Evolutionary conservation across 352 stramenopile genomes (phyloP).

Genomic region (Phytophthora sojae): DNA sequence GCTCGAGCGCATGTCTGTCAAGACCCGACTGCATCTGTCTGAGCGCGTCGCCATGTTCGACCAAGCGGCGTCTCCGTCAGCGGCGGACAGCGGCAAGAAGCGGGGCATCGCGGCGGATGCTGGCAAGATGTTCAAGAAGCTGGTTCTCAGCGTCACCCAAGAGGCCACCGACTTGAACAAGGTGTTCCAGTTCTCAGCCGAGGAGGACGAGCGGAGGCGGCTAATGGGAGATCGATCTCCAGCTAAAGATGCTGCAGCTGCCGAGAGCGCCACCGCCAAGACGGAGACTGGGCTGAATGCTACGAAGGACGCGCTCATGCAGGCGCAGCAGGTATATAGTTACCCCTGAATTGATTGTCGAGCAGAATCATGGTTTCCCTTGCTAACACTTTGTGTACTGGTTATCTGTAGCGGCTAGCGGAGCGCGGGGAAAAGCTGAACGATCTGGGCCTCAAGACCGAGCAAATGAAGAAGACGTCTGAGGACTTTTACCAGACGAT

Average conservation of each 20-base stretch:
- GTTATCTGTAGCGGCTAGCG: slow-evolving; percentile 58
- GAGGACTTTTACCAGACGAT: slow-evolving; percentile 88
- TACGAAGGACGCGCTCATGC: slow-evolving; percentile 72
- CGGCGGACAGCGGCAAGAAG: slow-evolving; percentile 45
- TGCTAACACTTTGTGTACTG: slow-evolving; percentile 3
- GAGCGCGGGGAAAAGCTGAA: slow-evolving; percentile 82
- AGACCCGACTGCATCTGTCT: slow-evolving; percentile 52
- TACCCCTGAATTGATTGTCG: too few species aligned
- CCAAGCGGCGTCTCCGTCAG: slow-evolving; percentile 28
- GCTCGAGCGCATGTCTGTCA: slow-evolving; percentile 60
- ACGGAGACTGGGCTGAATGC: slow-evolving; percentile 41
- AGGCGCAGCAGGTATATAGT: slow-evolving; percentile 66
- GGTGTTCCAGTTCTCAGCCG: slow-evolving; percentile 75
- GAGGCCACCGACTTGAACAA: slow-evolving; percentile 78
- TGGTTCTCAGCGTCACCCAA: slow-evolving; percentile 68
- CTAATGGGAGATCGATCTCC: slow-evolving; percentile 61
- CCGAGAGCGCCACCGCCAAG: slow-evolving; percentile 32
- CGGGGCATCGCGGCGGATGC: slow-evolving; percentile 58
- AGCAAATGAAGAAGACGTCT: slow-evolving; percentile 85
- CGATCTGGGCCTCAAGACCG: slow-evolving; percentile 79
- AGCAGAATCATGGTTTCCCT: too few species aligned
- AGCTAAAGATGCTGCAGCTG: slow-evolving; percentile 20
- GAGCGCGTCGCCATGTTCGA: slow-evolving; percentile 49
- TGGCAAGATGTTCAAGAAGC: slow-evolving; percentile 77
- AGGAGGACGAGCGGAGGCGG: slow-evolving; percentile 62